A percentile compares a stretch with the other conserved stretches of the same genome.
Evolutionary conservation across 2,329 filamentous ascomycete species (phyloP).

Genomic region (Microdochium bolleyi): DNA sequence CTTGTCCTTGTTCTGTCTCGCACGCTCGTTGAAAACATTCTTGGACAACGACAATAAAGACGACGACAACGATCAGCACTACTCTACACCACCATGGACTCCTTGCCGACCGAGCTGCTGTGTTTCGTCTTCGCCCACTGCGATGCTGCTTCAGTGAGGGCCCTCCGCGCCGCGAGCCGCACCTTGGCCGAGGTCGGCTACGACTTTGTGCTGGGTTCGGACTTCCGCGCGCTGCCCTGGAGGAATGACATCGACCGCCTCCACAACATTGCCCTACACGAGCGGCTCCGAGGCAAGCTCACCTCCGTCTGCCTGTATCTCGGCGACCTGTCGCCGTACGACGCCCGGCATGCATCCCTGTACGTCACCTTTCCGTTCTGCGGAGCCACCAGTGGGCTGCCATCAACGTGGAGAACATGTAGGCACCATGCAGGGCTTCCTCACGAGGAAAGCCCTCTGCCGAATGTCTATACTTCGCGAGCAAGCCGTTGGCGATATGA

Average conservation of each 20-base stretch:
- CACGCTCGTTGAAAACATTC: no score
- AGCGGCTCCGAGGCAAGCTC: conserved; percentile 31
- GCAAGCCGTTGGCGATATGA: no score
- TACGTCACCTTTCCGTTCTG: conserved; percentile 7
- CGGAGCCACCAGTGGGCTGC: no score
- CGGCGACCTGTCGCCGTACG: conserved; percentile 30
- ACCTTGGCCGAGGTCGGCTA: conserved; percentile 32
- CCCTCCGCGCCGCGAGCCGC: conserved; percentile 29
- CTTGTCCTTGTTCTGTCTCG: no score
- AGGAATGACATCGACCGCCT: conserved; percentile 35
- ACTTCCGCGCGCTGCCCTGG: conserved; percentile 34
- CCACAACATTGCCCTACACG: conserved; percentile 32
- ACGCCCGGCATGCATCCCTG: conserved; percentile 22
- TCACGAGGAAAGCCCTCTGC: no score
- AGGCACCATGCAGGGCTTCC: no score
- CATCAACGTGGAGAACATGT: no score
- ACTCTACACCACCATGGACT: conserved; percentile 19
- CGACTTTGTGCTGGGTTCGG: conserved; percentile 29
- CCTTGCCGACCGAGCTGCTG: conserved; percentile 30
- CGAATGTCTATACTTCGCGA: no score
- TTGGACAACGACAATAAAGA: neutral
- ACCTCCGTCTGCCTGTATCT: conserved; percentile 36
- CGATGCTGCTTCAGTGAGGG: conserved; percentile 26
- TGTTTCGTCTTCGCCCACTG: conserved; percentile 33
- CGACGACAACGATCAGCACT: neutral